Evolutionary conservation across 306 rosid genomes (phyloP), one percentile per base, ranked within the genome.

Genomic region (Cucumis cinereus): DNA sequence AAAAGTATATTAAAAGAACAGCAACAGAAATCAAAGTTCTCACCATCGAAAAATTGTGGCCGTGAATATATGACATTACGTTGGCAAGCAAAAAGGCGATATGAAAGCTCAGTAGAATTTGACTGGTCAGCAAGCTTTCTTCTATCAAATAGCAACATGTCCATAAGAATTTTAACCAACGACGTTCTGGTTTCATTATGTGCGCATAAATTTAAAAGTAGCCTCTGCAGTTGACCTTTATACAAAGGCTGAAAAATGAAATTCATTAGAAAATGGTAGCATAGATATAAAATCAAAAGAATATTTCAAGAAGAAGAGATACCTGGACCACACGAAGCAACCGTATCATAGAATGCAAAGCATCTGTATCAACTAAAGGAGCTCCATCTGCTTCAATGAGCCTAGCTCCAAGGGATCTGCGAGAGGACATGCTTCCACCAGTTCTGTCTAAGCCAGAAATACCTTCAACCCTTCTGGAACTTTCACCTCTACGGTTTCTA

Each of bases 221-320:
- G 97, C 91, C 97, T 93, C 86, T 89, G 98, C 85, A 93, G 83
- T 81, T 91, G 97, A 77, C 98, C 97, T 84, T 91, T 93, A 82
- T 93, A 91, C 61, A 93, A 85, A 28, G 98, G 98, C 98, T 93
- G 91, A 84, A 86, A 86, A 80, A 79, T 60, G 30, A 35, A 38
- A 64, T 75, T 40, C 56, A 79, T 82, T 43, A 83, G 57, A 64
- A 72, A 55, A 69, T 50, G 60, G 35, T 26, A n/a, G 66, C 70
- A 26, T 53, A 22, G 50, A 38, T 50, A 50, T 50, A 8, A 59
- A 73, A 63, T 35, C n/a, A 73, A 77, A 72, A 54, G 19, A 80
- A 70, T 15, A 41, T 54, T 75, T 16, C 35, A 26, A 57, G 8
- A 69, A 22, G 73, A 35, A 41, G 35, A 56, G 75, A 56, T 79